Percentiles rank a stretch among this genome's conserved stretches.
Evolutionary conservation across 306 rosid species (phyloP).

Genomic region (Glycine latifolia): DNA sequence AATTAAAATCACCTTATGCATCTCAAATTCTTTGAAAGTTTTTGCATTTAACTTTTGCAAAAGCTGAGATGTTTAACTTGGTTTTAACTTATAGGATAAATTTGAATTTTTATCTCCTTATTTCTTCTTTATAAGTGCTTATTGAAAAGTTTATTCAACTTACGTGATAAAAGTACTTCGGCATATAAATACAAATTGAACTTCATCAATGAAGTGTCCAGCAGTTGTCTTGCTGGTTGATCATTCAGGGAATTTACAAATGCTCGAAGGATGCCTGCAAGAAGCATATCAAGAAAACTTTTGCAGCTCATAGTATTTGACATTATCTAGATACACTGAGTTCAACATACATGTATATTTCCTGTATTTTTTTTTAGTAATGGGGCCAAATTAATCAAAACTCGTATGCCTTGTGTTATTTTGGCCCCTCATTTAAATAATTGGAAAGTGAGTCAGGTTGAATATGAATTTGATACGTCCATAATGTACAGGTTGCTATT

Average conservation of each 20-base stretch:
- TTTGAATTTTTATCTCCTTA: background rate
- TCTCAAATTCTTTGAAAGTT: background rate
- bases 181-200: slow-evolving; percentile 29
- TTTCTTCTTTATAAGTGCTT: background rate
- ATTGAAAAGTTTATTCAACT: background rate
- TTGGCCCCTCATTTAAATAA: slow-evolving; percentile 7
- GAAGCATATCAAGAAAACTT: slow-evolving; percentile 13
- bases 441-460: background rate
- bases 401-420: background rate
- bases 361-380: background rate
- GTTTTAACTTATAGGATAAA: background rate
- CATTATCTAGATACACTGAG: slow-evolving; percentile 15
- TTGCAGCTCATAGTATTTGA: slow-evolving; percentile 25
- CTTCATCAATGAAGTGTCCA: slow-evolving; percentile 2
- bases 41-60: background rate
- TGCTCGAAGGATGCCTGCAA: slow-evolving; percentile 15
- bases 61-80: background rate
- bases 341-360: slow-evolving; percentile 45
- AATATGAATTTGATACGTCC: slow-evolving; percentile 17
- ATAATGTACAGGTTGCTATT: slow-evolving; percentile 34
- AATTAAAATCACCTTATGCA: background rate
- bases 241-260: slow-evolving; percentile 33
- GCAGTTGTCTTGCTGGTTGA: slow-evolving; percentile 29
- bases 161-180: slow-evolving; percentile 20
- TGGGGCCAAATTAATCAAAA: slow-evolving; percentile 1